A percentile compares a stretch with the other conserved stretches of the same genome.
phyloP scores from a whole-genome alignment of 108 stramenopile genomes.

The Nitzschia putrida region DNA sequence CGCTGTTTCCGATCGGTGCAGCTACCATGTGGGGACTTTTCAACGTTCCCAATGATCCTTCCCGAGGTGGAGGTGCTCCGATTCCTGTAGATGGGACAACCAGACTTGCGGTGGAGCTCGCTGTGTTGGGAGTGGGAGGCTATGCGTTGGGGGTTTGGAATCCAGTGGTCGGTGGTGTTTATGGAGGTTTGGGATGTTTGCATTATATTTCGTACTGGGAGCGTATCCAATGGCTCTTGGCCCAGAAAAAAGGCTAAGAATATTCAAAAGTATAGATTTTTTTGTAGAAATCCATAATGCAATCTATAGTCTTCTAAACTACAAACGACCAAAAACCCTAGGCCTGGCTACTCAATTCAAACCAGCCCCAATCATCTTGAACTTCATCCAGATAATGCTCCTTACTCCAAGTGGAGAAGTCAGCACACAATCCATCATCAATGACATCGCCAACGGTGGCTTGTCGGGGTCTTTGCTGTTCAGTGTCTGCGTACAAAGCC shows the following conservation, averaged over 20 bases:
- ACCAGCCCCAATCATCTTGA: constrained; percentile 78
- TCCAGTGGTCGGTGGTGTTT: not conserved
- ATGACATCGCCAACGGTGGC: constrained; percentile 64
- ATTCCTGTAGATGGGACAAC: not conserved
- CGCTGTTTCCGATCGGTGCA: not conserved
- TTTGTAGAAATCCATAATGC: no score
- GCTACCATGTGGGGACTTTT: constrained; percentile 1
- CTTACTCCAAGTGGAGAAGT: constrained; percentile 62
- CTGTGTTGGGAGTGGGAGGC: not conserved
- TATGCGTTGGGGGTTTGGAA: not conserved
- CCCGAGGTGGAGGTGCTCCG: not conserved
- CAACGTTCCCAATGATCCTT: not conserved
- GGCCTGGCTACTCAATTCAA: constrained; percentile 54
- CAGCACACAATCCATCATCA: constrained; percentile 58
- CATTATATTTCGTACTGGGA: not conserved
- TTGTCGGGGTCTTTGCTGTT: constrained; percentile 7
- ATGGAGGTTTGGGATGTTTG: not conserved
- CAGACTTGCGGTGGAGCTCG: not conserved
- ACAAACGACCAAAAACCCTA: not conserved
- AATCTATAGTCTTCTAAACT: no score
- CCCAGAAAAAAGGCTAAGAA: not conserved
- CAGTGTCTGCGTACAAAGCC: constrained; percentile 28
- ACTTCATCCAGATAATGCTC: constrained; percentile 53
- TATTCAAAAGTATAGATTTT: not conserved
- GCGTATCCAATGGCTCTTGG: not conserved